Evolutionary conservation across 2,329 filamentous ascomycete genomes (phyloP), one percentile per base, ranked within the genome.

Genomic region (Penicillium capsulatum): DNA sequence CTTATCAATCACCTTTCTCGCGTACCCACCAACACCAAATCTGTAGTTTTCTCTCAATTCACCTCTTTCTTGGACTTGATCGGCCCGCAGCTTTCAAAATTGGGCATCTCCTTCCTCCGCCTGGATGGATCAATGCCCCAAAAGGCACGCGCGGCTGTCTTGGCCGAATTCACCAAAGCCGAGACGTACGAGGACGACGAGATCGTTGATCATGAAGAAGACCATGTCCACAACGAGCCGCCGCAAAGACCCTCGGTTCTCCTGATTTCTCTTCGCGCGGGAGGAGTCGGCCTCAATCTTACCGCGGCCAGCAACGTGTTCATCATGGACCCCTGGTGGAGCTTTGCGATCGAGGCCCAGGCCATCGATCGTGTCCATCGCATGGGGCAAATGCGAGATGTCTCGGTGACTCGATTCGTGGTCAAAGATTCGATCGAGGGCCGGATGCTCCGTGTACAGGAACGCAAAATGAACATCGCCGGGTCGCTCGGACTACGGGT

Each of bases 241-340:
- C 9, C 19, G 9, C 19, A 22, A 9, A 5, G 19, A 22, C 62
- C 65, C 27, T 41, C 57, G 47, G 79, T 98, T 1, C 71, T 98
- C 3, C 73, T 98, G 2, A 77, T 98, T 36, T 91, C 84, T 54
- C 71, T 98, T 40, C 78, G 88, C 14, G 92, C 94, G 0, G 92
- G 94, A 3, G 94, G 92, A 16, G 92, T 98, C 0, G 92, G 92
- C 0, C 73, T 98, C 30, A 98, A 98, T 59, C 67, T 98, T 45
- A 97, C 91, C 0, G 83, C 82, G 51, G 92, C 92, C 4, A 87
- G 83, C 48, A 75, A 86, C 38, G 94, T 98, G 4, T 98, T 84
- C 69, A 94, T 98, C 86, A 97, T 98, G 92, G 92, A 98, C 65
- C 92, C 92, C 0, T 98, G 92, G 92, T 98, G 92, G 92, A 94